These are phyloP conservation scores for Sporothrix schenckii DNA, from an alignment of 2,329 filamentous ascomycete genomes.

Conservation along the genomic window DNA sequence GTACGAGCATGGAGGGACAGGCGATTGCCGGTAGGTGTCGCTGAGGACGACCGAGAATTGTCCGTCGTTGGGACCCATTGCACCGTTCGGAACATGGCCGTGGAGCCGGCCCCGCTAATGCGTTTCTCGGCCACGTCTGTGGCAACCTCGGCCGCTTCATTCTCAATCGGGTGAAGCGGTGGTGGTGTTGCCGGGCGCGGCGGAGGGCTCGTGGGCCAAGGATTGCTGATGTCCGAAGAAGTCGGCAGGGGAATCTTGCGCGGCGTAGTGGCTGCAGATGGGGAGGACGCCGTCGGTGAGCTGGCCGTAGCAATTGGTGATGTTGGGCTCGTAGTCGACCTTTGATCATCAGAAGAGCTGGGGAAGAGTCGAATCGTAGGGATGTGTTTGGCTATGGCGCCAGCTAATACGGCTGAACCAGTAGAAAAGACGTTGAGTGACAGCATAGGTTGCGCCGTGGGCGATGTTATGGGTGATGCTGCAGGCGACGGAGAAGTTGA, in stretches of 20 bases:
- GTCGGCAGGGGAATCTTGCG: not conserved
- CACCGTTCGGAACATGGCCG: constrained; percentile 20
- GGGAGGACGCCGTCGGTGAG: not conserved
- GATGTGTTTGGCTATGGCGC: constrained; percentile 21
- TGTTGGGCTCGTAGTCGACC: not conserved
- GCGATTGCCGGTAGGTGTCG: constrained; percentile 2
- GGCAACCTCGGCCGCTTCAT: not conserved
- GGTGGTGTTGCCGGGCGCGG: constrained; percentile 27
- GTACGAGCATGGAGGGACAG: constrained; percentile 33
- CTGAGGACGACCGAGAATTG: not conserved
- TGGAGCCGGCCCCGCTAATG: not conserved
- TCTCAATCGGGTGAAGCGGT: constrained; percentile 16
- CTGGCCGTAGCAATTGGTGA: not conserved
- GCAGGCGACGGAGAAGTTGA: not conserved
- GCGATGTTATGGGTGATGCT: not conserved
- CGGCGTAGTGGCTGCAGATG: not conserved
- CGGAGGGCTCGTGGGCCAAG: constrained; percentile 24
- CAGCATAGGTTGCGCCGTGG: not conserved
- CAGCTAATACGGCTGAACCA: not conserved
- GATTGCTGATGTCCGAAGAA: constrained; percentile 26
- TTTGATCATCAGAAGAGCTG: constrained; percentile 16
- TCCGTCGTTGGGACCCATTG: constrained; percentile 20
- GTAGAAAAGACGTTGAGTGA: constrained; percentile 10
- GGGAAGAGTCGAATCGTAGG: constrained; percentile 33
- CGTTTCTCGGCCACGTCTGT: constrained; percentile 1